Base-by-base conservation (phyloP, 345 rosid genomes). In the Camelina neglecta region DNA sequence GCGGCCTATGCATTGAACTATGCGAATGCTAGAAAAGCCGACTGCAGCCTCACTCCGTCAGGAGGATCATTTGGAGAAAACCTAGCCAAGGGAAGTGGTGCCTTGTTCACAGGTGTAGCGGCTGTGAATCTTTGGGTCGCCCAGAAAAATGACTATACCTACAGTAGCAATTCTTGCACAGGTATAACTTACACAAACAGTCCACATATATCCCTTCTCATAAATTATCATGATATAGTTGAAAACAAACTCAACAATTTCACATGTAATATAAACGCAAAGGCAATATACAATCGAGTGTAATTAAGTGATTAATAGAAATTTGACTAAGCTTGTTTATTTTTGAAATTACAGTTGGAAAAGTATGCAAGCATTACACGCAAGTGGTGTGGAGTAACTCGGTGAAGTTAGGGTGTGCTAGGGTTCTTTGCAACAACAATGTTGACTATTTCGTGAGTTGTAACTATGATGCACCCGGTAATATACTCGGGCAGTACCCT, bases 371-470 rank as follows among this genome's bases (percentile, higher is more conserved):
- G 60, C 95, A 85, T 78, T 89, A 89, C 69, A 89, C 92, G 12
- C 95, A 87, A 72, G 88, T 88, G 51, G 92, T 90, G 56, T 88
- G 95, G 90, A 73, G 80, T 7, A 5, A 80, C 20, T 84, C 92
- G 5, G 80, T 82, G 60, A 82, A 72, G 4, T 6, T 90, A 3
- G 95, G 95, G 2, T 87, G 95, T 60, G 92, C 90, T 50, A 86
- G 82, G 78, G 89, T 88, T 59, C 75, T 7, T 26, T 90, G 95
- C 82, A 73, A 16, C 72, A 79, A 58, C 51, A 85, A 29, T 29
- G 86, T 18, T 81, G 84, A 55, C 31, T 80, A 83, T 62, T 84
- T 86, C 60, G 83, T 88, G 21, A 21, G 13, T 1, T 90, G 93
- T 72, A 86, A 82, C 83, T 88, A 90, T 60, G 82, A 78, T 35